A percentile compares a stretch with the other conserved stretches of the same genome.
These are phyloP conservation scores for Lentinus brumalis DNA, from an alignment of 768 basidiomycete genomes.

Conservation along the genomic window DNA sequence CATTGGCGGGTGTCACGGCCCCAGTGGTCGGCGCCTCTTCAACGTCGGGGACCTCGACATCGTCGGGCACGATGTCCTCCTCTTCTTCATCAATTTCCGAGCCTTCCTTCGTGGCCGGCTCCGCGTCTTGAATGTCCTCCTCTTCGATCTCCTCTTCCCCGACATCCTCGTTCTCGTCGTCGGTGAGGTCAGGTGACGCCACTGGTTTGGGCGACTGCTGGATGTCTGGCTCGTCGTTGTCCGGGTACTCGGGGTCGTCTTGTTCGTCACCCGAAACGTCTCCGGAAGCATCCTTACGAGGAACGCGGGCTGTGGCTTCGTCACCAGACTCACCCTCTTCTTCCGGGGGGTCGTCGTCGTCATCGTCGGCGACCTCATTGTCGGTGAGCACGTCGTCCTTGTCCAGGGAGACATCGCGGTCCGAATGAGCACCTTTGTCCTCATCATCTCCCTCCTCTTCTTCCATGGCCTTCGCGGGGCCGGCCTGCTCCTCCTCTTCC, in stretches of 20 bases:
- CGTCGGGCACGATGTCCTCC: conserved; percentile 31
- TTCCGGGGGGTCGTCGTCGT: conserved; percentile 22
- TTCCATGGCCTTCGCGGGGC: conserved; percentile 57
- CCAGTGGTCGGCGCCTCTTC: conserved; percentile 18
- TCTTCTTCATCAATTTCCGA: conserved; percentile 28
- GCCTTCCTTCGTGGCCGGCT: conserved; percentile 6
- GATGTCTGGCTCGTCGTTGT: conserved; percentile 23
- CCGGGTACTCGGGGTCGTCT: conserved; percentile 33
- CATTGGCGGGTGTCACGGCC: conserved; percentile 20
- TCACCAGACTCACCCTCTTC: conserved; percentile 29
- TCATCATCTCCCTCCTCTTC: conserved; percentile 61
- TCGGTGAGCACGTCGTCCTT: conserved; percentile 24
- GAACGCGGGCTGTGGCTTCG: conserved; percentile 14
- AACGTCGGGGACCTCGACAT: conserved; percentile 27
- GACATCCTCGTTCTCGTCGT: conserved; percentile 38
- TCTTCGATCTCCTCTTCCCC: conserved; percentile 26
- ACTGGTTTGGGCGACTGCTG: conserved; percentile 22
- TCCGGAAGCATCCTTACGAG: conserved; percentile 20
- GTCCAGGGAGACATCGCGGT: conserved; percentile 9
- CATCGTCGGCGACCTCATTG: conserved; percentile 18
- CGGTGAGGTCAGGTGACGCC: conserved; percentile 32
- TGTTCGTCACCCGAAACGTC: conserved; percentile 33
- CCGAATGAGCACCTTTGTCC: conserved; percentile 33
- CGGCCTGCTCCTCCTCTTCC: conserved; percentile 48
- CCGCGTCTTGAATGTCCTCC: conserved; percentile 14